Percentiles rank a stretch among this genome's conserved stretches.
Evolutionary conservation across 495 filamentous ascomycete species (phyloP).

Genomic region (Neurospora tetrasperma): DNA sequence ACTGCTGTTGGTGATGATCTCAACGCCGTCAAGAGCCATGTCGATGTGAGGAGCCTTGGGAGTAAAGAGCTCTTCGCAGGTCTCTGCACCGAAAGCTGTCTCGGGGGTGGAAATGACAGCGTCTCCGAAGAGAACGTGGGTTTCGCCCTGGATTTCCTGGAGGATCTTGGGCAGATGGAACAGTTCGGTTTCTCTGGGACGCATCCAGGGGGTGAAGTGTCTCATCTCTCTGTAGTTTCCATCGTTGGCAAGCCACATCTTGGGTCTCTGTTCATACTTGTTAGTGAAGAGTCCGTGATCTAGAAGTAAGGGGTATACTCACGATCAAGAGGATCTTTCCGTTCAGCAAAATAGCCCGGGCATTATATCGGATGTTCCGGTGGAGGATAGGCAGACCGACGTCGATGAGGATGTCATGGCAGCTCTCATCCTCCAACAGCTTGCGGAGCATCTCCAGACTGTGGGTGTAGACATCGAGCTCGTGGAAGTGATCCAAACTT

Average conservation of each 20-base stretch:
- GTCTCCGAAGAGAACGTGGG: conserved; percentile 63
- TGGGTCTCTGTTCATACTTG: conserved; percentile 42
- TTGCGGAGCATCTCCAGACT: conserved; percentile 60
- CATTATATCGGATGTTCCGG: conserved; percentile 63
- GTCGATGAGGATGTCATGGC: conserved; percentile 70
- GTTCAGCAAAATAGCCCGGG: conserved; percentile 57
- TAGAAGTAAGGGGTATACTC: not conserved
- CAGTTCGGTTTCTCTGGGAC: conserved; percentile 48
- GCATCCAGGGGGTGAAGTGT: conserved; percentile 45
- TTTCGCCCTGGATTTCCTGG: conserved; percentile 48
- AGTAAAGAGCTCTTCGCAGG: conserved; percentile 73
- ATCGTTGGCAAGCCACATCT: conserved; percentile 75
- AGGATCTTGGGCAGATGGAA: conserved; percentile 63
- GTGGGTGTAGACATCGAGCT: conserved; percentile 52
- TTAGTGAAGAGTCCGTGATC: not conserved
- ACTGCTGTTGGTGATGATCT: conserved; percentile 70
- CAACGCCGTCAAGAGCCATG: conserved; percentile 51
- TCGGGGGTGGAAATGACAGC: conserved; percentile 62
- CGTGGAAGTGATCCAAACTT: conserved; percentile 62
- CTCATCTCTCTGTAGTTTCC: conserved; percentile 63
- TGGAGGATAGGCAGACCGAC: conserved; percentile 62
- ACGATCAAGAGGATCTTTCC: conserved; percentile 59
- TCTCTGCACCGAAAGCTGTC: conserved; percentile 61
- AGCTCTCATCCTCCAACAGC: conserved; percentile 54
- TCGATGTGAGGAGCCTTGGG: conserved; percentile 44